Evolutionary conservation across 2,329 filamentous ascomycete species (phyloP).

Genomic region (Alternaria sp.): DNA sequence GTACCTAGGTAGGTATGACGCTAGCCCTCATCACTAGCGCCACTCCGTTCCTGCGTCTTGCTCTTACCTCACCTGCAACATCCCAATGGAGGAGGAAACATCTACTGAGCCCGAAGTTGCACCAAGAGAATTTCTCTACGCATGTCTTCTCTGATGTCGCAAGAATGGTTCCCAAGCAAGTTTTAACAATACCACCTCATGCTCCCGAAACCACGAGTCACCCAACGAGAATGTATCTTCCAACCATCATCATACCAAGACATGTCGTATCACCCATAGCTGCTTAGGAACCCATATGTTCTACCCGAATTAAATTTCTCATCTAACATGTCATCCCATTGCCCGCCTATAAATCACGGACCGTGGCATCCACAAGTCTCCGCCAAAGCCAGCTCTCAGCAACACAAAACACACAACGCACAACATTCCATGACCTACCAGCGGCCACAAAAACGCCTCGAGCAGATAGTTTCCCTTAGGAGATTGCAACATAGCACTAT

Average conservation of each 20-base stretch:
- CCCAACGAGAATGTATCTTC: not conserved
- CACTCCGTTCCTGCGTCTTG: not conserved
- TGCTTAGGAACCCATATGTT: not conserved
- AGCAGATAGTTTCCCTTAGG: not conserved
- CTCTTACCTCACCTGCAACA: not conserved
- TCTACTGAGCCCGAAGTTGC: not conserved
- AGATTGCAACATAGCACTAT: not conserved
- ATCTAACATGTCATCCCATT: not conserved
- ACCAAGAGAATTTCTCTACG: no score
- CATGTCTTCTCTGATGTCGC: not conserved
- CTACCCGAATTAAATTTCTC: not conserved
- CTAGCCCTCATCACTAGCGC: not conserved
- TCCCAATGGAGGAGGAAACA: rapidly evolving
- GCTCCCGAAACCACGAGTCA: not conserved
- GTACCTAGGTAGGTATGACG: no score
- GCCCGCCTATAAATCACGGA: not conserved
- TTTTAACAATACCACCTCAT: not conserved
- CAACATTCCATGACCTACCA: not conserved
- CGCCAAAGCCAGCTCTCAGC: not conserved
- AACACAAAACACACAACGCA: not conserved
- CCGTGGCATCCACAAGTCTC: not conserved
- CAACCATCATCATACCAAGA: not conserved
- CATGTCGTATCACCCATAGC: not conserved
- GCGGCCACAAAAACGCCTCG: not conserved
- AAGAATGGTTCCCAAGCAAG: not conserved